phyloP scores from a whole-genome alignment of 352 stramenopile species.

The Phytophthora pistaciae region DNA sequence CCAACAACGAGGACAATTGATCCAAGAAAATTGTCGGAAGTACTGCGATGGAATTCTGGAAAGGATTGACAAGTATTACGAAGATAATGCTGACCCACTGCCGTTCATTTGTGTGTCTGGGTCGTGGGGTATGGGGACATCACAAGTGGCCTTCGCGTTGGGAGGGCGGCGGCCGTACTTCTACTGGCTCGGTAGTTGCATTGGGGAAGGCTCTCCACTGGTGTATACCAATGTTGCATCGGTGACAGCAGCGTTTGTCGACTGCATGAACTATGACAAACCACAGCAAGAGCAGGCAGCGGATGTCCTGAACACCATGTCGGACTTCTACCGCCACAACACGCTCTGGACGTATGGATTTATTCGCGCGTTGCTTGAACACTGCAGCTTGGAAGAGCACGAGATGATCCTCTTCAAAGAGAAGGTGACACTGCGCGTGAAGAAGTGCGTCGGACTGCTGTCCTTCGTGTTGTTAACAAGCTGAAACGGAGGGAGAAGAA shows the following conservation, averaged over 20 bases:
- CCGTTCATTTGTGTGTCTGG: constrained; percentile 20
- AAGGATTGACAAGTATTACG: constrained; percentile 7
- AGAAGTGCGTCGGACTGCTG: neutral
- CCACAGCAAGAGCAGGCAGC: neutral
- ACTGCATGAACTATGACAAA: neutral
- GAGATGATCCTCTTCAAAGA: constrained; percentile 9
- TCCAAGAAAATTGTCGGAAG: neutral
- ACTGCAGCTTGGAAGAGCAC: neutral
- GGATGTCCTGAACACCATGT: neutral
- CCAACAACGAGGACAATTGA: neutral
- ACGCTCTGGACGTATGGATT: constrained; percentile 8
- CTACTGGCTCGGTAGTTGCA: constrained; percentile 2
- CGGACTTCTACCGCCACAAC: neutral
- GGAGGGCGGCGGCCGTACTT: constrained; percentile 4
- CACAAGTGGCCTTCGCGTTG: constrained; percentile 16
- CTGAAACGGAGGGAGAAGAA: constrained; percentile 1
- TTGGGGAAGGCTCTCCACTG: neutral
- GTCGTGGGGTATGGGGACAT: constrained; percentile 15
- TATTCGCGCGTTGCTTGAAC: constrained; percentile 4
- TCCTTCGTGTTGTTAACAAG: neutral
- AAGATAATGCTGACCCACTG: neutral
- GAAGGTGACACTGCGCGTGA: neutral
- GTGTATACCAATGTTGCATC: constrained; percentile 2
- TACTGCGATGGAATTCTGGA: constrained; percentile 6
- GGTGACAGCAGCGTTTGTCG: neutral